Evolutionary conservation across 306 rosid species (phyloP).

Genomic region (Acacia crassicarpa): DNA sequence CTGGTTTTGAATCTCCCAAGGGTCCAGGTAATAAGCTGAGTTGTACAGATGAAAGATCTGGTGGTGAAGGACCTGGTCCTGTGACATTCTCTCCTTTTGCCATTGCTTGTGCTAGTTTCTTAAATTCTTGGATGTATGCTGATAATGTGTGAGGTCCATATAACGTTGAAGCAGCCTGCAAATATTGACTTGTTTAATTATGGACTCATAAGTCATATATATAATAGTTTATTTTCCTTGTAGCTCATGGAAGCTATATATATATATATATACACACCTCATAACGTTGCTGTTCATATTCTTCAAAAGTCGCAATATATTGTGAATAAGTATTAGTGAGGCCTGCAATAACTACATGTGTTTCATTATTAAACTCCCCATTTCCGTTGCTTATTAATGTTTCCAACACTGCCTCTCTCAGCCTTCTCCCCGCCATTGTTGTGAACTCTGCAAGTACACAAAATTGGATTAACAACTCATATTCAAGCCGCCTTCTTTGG

Average conservation of each 20-base stretch:
- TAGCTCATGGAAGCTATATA: neutral
- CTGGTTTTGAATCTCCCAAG: constrained; percentile 51
- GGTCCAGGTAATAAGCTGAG: constrained; percentile 38
- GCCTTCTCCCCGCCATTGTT: constrained; percentile 83
- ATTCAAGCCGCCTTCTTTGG: neutral
- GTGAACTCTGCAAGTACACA: constrained; percentile 67
- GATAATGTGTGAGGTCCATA: constrained; percentile 89
- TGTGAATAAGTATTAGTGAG: constrained; percentile 86
- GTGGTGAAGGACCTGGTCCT: constrained; percentile 53
- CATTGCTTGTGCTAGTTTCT: constrained; percentile 72
- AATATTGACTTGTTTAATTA: neutral
- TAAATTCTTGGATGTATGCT: constrained; percentile 82
- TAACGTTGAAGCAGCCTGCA: constrained; percentile 84
- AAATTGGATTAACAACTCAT: neutral
- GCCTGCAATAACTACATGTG: constrained; percentile 73
- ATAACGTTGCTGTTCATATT: constrained; percentile 72
- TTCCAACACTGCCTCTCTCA: constrained; percentile 73
- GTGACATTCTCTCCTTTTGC: constrained; percentile 47
- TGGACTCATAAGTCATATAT: neutral
- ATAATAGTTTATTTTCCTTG: neutral
- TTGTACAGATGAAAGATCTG: constrained; percentile 67
- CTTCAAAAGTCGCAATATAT: constrained; percentile 78
- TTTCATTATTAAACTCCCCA: constrained; percentile 56
- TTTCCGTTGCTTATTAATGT: constrained; percentile 52
- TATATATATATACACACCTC: constrained; percentile 42